Conservation (phyloP, 2,329 filamentous ascomycete genomes). For the Meredithiella fracta region DNA sequence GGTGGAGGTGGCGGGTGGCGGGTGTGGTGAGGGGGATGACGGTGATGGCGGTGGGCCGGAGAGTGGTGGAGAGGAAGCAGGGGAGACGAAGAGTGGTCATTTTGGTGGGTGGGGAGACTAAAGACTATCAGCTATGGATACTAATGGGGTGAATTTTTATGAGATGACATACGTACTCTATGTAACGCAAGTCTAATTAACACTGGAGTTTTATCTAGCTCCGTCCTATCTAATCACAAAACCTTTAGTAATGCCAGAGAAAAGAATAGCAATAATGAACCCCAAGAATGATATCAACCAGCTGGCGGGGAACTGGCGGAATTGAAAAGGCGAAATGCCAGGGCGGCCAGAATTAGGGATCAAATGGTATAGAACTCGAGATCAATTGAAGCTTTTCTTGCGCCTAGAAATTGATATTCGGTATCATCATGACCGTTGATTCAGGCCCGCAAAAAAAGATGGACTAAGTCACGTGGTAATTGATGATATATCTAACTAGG, state of each 20-base stretch:
- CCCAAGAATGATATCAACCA: too few relatives aligned
- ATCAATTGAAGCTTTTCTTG: not conserved
- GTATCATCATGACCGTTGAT: not conserved
- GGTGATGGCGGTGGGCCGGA: not conserved
- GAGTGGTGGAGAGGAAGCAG: conserved; percentile 2
- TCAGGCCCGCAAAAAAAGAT: not conserved
- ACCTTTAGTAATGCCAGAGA: too few relatives aligned
- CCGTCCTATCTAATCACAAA: too few relatives aligned
- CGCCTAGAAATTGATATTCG: not conserved
- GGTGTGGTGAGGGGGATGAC: not conserved
- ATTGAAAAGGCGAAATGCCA: not conserved
- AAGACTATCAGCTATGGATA: not conserved
- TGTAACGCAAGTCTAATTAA: too few relatives aligned
- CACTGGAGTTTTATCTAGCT: too few relatives aligned
- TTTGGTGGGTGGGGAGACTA: not conserved
- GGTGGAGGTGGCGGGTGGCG: conserved; percentile 4
- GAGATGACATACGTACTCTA: not conserved
- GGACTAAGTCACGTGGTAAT: not conserved
- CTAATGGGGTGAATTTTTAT: not conserved
- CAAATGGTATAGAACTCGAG: not conserved
- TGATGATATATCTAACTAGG: too few relatives aligned
- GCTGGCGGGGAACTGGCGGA: too few relatives aligned
- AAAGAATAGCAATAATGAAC: too few relatives aligned
- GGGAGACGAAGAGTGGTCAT: conserved; percentile 8
- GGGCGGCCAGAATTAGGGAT: not conserved